Percentiles rank a stretch among this genome's conserved stretches.
Evolutionary conservation across 2,329 filamentous ascomycete species (phyloP).

Genomic region (Biscogniauxia marginata): DNA sequence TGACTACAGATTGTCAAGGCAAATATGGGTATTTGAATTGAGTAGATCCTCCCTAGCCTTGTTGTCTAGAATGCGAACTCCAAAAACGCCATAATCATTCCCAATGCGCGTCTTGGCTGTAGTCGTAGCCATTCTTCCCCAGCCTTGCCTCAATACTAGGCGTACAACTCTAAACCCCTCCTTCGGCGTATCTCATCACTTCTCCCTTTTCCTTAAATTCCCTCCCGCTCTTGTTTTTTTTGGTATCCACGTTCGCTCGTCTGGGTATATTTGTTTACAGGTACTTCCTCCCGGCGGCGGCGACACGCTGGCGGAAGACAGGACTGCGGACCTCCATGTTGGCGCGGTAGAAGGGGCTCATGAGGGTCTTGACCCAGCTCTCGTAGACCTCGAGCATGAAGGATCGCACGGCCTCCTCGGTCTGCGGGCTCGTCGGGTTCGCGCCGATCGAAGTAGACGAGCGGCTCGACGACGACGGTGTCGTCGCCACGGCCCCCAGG

Average conservation of each 20-base stretch:
- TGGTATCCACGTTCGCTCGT: neutral
- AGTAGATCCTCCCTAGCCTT: too few relatives aligned
- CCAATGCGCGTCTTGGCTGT: too few relatives aligned
- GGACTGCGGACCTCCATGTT: conserved; percentile 85
- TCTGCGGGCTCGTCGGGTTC: conserved; percentile 85
- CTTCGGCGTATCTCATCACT: too few relatives aligned
- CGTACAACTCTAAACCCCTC: too few relatives aligned
- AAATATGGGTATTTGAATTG: too few relatives aligned
- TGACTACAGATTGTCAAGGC: too few relatives aligned
- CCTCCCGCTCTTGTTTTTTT: neutral
- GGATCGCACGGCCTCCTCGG: conserved; percentile 91
- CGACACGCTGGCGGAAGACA: conserved; percentile 78
- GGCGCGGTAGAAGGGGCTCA: conserved; percentile 92
- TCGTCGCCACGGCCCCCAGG: conserved; percentile 3
- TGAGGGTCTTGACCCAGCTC: conserved; percentile 92
- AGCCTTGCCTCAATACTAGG: too few relatives aligned
- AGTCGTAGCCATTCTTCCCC: too few relatives aligned
- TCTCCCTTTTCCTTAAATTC: neutral
- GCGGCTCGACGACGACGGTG: conserved; percentile 13
- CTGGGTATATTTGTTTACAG: conserved; percentile 49
- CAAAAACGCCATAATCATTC: too few relatives aligned
- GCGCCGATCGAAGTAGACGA: conserved; percentile 68
- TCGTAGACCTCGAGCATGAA: conserved; percentile 97
- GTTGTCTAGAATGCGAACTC: too few relatives aligned
- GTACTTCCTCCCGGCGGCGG: conserved; percentile 89